Conservation (phyloP, 108 stramenopile species). For the Stephanodiscus minutulus region DNA sequence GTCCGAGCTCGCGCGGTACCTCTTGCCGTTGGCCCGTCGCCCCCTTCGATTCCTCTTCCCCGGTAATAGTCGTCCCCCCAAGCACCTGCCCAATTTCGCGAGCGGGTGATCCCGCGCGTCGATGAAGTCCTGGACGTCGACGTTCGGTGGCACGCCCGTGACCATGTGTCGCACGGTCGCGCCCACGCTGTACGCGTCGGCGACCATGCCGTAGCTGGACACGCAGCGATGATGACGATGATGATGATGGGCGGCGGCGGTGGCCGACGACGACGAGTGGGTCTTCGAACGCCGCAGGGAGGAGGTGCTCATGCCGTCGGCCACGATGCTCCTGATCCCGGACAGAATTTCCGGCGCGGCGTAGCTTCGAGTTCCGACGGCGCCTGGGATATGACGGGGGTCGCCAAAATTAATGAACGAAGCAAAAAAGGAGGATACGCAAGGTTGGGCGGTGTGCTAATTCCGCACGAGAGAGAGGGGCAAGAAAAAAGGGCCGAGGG, state of each 20-base stretch:
- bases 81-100: slow-evolving; percentile 22
- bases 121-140: slow-evolving; percentile 70
- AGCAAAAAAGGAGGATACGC: neutral
- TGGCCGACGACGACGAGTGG: too few relatives aligned
- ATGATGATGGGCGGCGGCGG: too few relatives aligned
- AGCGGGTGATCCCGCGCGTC: slow-evolving; percentile 29
- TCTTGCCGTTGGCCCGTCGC: too few relatives aligned
- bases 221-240: too few relatives aligned
- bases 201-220: slow-evolving; percentile 87
- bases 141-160: slow-evolving; percentile 81
- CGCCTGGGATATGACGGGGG: slow-evolving; percentile 20
- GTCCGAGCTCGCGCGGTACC: slow-evolving; percentile 30
- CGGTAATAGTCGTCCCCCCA: slow-evolving; percentile 18
- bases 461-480: too few relatives aligned
- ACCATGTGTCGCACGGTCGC: slow-evolving; percentile 78
- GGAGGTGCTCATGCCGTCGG: too few relatives aligned
- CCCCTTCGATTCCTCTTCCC: slow-evolving; percentile 2
- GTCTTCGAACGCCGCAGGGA: too few relatives aligned
- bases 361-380: slow-evolving; percentile 79
- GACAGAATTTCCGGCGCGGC: slow-evolving; percentile 81
- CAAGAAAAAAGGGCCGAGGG: neutral
- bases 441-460: too few relatives aligned
- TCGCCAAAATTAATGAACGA: too few relatives aligned
- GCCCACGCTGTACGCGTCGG: slow-evolving; percentile 84
- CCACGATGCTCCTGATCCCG: too few relatives aligned